Evolutionary conservation across 208 protist species (phyloP), one percentile per base, ranked within the genome.

Genomic region (Leishmania tarentolae): DNA sequence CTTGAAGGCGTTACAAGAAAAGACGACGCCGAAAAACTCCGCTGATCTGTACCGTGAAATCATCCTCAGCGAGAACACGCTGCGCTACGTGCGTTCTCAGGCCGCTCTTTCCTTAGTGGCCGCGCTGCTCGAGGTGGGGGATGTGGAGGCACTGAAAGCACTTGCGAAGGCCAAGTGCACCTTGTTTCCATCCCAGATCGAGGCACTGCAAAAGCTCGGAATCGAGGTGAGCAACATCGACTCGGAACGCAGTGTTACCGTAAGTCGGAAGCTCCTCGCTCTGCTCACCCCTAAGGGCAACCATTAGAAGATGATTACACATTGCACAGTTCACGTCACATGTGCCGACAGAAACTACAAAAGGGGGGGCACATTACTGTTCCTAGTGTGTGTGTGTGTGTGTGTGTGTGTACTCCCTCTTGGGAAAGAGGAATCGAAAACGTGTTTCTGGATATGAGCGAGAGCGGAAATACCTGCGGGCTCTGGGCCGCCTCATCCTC

Each of bases 61-160:
- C 78, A 85, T 85, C 56, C 79, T 78, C 35, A 87, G 79, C 76
- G 78, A 81, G 61, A 52, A 76, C 77, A 74, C 87, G 42, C 71
- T 80, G 71, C 61, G 70, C 46, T 91, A 81, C 69, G 77, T 91
- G 28, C 81, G 82, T 52, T 88, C 85, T 57, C 42, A 59, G 17
- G 65, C 83, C 17, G 85, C 83, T 9, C 73, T 81, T 31, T 75
- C 84, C n/a, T 59, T 91, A 17, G 80, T 91, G 28, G 61, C 80
- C 47, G 78, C 84, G 53, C 82, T 91, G 52, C 72, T 91, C 72
- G 71, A 65, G 47, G 75, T 79, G 59, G 35, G 61, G 11, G 78
- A 86, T 31, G 81, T 80, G 31, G 79, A 82, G 44, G 78, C 82
- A 0, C 78, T 91, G 31, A 80, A 73, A 56, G 85, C 87, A 37